Conservation (phyloP, 78 protist genomes). For the Dictyostelium brefeldianum region DNA sequence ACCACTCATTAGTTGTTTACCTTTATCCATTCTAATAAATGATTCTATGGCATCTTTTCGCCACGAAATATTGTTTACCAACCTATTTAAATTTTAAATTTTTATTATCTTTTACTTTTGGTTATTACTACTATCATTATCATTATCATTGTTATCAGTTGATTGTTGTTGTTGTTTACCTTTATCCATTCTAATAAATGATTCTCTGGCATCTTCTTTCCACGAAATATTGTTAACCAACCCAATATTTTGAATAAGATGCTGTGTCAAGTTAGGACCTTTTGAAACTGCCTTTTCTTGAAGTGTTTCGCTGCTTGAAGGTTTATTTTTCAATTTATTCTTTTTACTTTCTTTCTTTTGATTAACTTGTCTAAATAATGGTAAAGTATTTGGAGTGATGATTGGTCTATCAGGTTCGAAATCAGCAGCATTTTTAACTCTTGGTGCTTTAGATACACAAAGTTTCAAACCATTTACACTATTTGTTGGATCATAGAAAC, state of each 20-base stretch:
- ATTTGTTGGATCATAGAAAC: conserved; percentile 54
- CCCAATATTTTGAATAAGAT: conserved; percentile 33
- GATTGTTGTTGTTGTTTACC: neutral
- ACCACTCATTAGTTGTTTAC: no score
- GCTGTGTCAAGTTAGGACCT: conserved; percentile 59
- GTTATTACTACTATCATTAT: no score
- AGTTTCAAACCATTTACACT: conserved; percentile 45
- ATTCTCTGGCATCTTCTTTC: conserved; percentile 68
- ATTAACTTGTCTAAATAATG: conserved; percentile 48
- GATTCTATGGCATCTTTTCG: conserved; percentile 63
- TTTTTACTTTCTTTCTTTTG: neutral
- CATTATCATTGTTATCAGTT: no score
- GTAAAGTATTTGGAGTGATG: conserved; percentile 83
- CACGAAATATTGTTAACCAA: conserved; percentile 24
- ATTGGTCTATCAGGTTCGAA: conserved; percentile 63
- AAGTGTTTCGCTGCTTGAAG: conserved; percentile 1
- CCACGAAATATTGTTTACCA: conserved; percentile 52
- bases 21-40: conserved; percentile 24
- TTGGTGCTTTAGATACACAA: conserved; percentile 59
- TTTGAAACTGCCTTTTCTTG: neutral
- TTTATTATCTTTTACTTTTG: no score
- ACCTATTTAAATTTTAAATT: no score
- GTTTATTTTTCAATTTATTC: neutral
- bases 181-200: conserved; percentile 13
- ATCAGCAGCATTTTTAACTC: conserved; percentile 60